Evolutionary conservation across 2,329 filamentous ascomycete genomes (phyloP).

Genomic region (Tothia fuscella): DNA sequence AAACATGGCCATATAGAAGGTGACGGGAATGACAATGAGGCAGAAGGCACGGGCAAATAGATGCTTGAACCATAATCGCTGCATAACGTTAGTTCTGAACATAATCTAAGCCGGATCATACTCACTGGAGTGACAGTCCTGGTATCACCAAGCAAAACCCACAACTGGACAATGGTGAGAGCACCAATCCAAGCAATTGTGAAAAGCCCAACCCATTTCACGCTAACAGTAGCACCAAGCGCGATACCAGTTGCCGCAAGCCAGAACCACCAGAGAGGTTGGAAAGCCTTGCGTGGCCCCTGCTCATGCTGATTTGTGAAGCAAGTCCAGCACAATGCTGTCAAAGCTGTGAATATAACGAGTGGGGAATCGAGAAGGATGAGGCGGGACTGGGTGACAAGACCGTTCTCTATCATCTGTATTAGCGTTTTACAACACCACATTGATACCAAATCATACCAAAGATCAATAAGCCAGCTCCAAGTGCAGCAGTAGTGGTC

Average conservation of each 20-base stretch:
- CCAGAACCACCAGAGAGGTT: slow-evolving; percentile 97
- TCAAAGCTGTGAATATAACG: slow-evolving; percentile 85
- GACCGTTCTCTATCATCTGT: slow-evolving; percentile 64
- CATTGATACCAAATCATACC: slow-evolving; percentile 40
- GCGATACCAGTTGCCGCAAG: slow-evolving; percentile 73
- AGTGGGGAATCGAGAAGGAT: slow-evolving; percentile 94
- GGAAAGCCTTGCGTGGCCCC: slow-evolving; percentile 78
- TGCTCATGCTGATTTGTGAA: slow-evolving; percentile 97
- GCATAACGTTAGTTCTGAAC: slow-evolving; percentile 13
- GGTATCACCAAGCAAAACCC: slow-evolving; percentile 83
- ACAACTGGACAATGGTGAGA: slow-evolving; percentile 83
- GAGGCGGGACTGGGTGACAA: slow-evolving; percentile 86
- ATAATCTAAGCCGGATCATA: slow-evolving; percentile 9
- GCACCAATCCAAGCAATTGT: slow-evolving; percentile 96
- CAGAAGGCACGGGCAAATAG: slow-evolving; percentile 85
- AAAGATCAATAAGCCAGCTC: slow-evolving; percentile 79
- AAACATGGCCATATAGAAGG: slow-evolving; percentile 96
- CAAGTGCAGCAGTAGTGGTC: slow-evolving; percentile 71
- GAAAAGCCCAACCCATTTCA: slow-evolving; percentile 98
- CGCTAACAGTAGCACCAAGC: slow-evolving; percentile 80
- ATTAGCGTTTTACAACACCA: slow-evolving; percentile 10
- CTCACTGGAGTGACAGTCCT: slow-evolving; percentile 69
- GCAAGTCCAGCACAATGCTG: slow-evolving; percentile 76
- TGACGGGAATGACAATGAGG: slow-evolving; percentile 74
- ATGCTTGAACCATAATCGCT: slow-evolving; percentile 84